Evolutionary conservation across 352 stramenopile species (phyloP).

Genomic region (Paralagenidium karlingii): DNA sequence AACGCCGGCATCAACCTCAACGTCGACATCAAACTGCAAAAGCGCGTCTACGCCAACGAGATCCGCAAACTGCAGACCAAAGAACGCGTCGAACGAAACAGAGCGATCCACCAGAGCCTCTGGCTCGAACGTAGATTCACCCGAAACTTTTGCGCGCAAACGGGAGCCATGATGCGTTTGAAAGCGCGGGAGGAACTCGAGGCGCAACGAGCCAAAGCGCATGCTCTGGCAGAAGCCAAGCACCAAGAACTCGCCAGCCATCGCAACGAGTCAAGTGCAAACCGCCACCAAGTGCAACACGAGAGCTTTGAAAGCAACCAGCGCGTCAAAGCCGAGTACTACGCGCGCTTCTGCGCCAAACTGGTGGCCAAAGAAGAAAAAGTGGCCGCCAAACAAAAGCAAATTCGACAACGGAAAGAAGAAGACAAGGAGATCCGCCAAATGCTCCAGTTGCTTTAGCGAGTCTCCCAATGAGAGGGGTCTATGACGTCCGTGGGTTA

Average conservation of each 20-base stretch:
- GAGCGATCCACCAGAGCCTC: slow-evolving; percentile 15
- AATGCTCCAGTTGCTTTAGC: slow-evolving; percentile 38
- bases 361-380: slow-evolving; percentile 2
- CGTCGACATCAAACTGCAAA: slow-evolving; percentile 56
- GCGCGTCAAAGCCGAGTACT: slow-evolving; percentile 14
- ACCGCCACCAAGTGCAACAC: slow-evolving; percentile 48
- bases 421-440: slow-evolving; percentile 64
- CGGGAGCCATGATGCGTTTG: slow-evolving; percentile 48
- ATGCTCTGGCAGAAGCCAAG: slow-evolving; percentile 12
- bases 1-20: slow-evolving; percentile 44
- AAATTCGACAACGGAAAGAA: slow-evolving; percentile 22
- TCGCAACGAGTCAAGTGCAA: slow-evolving; percentile 20
- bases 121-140: slow-evolving; percentile 44
- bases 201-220: slow-evolving; percentile 11
- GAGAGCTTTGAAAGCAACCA: slow-evolving; percentile 57
- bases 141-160: slow-evolving; percentile 32
- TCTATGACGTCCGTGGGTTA: too few relatives aligned
- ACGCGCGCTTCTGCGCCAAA: slow-evolving; percentile 8
- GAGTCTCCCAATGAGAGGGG: too few relatives aligned
- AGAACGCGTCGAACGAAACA: slow-evolving; percentile 32
- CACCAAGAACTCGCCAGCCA: slow-evolving; percentile 13
- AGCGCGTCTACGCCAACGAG: slow-evolving; percentile 39
- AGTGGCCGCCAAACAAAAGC: slow-evolving; percentile 7
- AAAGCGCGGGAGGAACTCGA: slow-evolving; percentile 31
- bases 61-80: slow-evolving; percentile 25